Conservation (phyloP, 1,284 basidiomycete species). For the Pseudozyma sp. region DNA sequence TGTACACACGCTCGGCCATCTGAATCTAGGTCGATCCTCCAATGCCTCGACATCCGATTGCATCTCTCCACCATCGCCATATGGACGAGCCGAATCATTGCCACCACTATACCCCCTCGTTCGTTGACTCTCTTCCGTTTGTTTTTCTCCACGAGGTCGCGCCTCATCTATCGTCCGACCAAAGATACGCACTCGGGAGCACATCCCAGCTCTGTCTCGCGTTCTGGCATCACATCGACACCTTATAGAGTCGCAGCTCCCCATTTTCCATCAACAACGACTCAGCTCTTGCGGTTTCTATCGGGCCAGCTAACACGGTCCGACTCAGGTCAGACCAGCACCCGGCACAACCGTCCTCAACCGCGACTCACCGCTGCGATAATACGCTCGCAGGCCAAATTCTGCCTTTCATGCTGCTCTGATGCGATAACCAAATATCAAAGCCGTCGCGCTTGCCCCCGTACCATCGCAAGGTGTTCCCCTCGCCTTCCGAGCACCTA, state of each 20-base stretch:
- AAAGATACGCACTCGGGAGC: too few species aligned
- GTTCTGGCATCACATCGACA: neutral
- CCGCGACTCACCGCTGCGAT: too few species aligned
- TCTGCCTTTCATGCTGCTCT: constrained; percentile 12
- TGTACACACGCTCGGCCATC: neutral
- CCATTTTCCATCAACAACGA: neutral
- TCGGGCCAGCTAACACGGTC: neutral
- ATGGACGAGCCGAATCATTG: neutral
- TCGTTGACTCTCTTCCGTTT: too few species aligned
- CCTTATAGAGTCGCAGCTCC: neutral
- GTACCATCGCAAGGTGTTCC: too few species aligned
- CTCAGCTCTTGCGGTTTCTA: neutral
- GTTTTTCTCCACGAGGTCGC: too few species aligned
- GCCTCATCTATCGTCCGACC: too few species aligned
- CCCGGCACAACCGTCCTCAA: too few species aligned
- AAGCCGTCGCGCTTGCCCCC: neutral
- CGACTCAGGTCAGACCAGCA: neutral
- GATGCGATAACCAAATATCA: neutral
- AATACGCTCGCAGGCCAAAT: neutral
- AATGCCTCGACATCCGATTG: neutral
- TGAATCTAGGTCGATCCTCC: neutral
- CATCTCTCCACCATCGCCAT: neutral
- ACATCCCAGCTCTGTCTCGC: too few species aligned
- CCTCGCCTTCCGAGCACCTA: neutral
- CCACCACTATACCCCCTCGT: neutral